Percentiles rank a stretch among this genome's conserved stretches.
These are phyloP conservation scores for Comarum palustre DNA, from an alignment of 306 rosid species.

Conservation along the genomic window DNA sequence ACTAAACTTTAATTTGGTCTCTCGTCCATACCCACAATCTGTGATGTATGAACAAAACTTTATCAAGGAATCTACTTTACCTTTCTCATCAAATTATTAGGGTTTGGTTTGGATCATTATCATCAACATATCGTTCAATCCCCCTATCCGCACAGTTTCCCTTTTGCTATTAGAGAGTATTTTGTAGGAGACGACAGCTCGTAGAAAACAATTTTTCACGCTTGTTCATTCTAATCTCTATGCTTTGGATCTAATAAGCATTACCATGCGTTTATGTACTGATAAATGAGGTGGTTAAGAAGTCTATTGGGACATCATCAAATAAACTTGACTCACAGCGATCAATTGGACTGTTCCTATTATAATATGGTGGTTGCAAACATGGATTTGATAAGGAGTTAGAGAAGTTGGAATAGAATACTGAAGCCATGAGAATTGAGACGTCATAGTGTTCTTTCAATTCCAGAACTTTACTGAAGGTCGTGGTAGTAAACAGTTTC, in stretches of 20 bases:
- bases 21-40: not conserved
- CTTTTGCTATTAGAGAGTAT: not conserved
- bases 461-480: not conserved
- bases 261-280: not conserved
- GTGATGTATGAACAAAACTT: constrained; percentile 36
- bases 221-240: not conserved
- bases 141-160: constrained; percentile 1
- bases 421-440: not conserved
- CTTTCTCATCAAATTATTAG: constrained; percentile 10
- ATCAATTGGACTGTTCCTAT: not conserved
- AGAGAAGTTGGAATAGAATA: not conserved
- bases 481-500: not conserved
- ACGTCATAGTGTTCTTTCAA: not conserved
- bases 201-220: not conserved
- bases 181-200: not conserved
- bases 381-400: not conserved
- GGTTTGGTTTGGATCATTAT: constrained; percentile 1
- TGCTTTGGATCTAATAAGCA: not conserved
- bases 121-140: not conserved
- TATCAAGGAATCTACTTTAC: constrained; percentile 44
- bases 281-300: constrained; percentile 1
- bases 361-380: not conserved
- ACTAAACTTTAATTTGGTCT: too few relatives aligned
- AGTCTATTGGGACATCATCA: not conserved
- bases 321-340: not conserved